A percentile compares a stretch with the other conserved stretches of the same genome.
These are phyloP conservation scores for Clausena lansium DNA, from an alignment of 345 rosid genomes.

Conservation along the genomic window DNA sequence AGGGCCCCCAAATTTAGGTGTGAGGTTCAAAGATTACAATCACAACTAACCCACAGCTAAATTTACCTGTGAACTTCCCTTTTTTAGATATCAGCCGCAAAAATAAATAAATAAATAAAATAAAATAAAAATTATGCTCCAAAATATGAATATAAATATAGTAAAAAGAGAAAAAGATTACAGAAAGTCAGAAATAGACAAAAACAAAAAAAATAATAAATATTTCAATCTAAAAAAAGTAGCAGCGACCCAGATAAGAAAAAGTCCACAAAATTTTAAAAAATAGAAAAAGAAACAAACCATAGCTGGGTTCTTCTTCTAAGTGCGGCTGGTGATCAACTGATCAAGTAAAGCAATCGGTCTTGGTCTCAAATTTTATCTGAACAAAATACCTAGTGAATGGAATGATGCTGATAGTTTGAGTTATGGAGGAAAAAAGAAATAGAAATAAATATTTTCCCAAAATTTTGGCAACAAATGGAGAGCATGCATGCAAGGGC, in stretches of 20 bases:
- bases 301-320: background rate
- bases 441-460: background rate
- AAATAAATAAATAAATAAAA: background rate
- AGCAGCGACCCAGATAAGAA: background rate
- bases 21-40: conserved; percentile 29
- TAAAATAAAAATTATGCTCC: background rate
- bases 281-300: background rate
- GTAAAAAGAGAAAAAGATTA: background rate
- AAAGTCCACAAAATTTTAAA: background rate
- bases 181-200: background rate
- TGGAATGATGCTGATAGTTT: background rate
- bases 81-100: conserved; percentile 1
- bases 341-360: background rate
- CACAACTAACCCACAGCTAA: conserved; percentile 13
- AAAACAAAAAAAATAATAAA: background rate
- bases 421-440: background rate
- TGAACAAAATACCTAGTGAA: background rate
- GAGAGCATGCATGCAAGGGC: background rate
- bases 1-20: conserved; percentile 43
- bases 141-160: conserved; percentile 1
- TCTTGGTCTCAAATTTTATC: background rate
- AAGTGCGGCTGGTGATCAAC: background rate
- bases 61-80: conserved; percentile 16
- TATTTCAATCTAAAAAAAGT: background rate
- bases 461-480: background rate